A percentile compares a stretch with the other conserved stretches of the same genome.
phyloP scores from a whole-genome alignment of 306 rosid genomes.

The Alnus glutinosa region DNA sequence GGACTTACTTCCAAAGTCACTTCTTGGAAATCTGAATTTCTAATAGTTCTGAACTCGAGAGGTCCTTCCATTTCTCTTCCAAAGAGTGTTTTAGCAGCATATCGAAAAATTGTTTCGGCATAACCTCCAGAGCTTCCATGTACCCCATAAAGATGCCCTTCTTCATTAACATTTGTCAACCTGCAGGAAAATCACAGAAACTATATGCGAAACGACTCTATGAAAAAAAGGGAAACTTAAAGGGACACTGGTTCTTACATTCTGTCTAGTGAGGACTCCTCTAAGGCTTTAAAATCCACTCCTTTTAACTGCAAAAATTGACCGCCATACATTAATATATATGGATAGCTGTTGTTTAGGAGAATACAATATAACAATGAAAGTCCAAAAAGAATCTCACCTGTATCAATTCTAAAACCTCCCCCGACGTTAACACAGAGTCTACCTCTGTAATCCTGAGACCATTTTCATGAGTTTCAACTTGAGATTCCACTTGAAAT shows the following conservation, averaged over 20 bases:
- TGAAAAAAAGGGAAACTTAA: constrained; percentile 19
- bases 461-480: constrained; percentile 40
- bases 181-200: constrained; percentile 43
- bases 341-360: constrained; percentile 6
- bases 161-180: constrained; percentile 70
- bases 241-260: constrained; percentile 44
- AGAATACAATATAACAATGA: not conserved
- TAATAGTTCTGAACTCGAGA: constrained; percentile 61
- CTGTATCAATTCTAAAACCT: constrained; percentile 89
- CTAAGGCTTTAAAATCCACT: constrained; percentile 62
- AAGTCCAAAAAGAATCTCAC: constrained; percentile 36
- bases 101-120: constrained; percentile 77
- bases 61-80: constrained; percentile 77
- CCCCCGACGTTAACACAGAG: constrained; percentile 91
- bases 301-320: constrained; percentile 63
- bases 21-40: constrained; percentile 88
- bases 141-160: constrained; percentile 77
- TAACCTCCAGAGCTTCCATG: constrained; percentile 92
- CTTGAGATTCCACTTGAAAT: constrained; percentile 49
- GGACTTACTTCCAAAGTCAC: constrained; percentile 72
- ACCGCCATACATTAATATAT: constrained; percentile 12
- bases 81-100: constrained; percentile 74
- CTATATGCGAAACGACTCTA: constrained; percentile 9
- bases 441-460: constrained; percentile 71
- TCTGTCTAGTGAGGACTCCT: constrained; percentile 77